A percentile compares a stretch with the other conserved stretches of the same genome.
Conservation (phyloP, 2,329 filamentous ascomycete genomes). For the Colletotrichum sp. region DNA sequence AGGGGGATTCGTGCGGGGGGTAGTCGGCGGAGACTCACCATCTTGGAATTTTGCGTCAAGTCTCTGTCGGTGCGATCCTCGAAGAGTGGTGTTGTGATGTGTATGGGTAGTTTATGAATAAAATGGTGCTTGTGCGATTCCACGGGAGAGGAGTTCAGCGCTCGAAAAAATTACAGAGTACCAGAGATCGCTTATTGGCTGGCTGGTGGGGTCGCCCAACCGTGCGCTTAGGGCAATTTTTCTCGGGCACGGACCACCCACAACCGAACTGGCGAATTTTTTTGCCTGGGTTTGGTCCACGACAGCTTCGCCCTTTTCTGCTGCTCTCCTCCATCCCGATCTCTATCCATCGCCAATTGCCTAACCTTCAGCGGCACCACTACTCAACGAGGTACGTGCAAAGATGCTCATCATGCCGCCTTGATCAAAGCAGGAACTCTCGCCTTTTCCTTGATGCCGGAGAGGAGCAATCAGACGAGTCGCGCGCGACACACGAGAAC, state of each 20-base stretch:
- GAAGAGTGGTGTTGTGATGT: conserved; percentile 58
- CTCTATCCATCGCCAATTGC: conserved; percentile 28
- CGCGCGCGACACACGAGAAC: conserved; percentile 19
- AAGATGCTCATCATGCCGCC: conserved; percentile 26
- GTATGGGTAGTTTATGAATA: conserved; percentile 38
- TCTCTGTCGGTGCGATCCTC: conserved; percentile 70
- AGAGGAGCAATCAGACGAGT: conserved; percentile 64
- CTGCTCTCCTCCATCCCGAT: conserved; percentile 16
- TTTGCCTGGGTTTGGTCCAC: conserved; percentile 10
- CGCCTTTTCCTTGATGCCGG: conserved; percentile 58
- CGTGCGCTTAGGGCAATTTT: conserved; percentile 47
- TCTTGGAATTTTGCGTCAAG: conserved; percentile 57
- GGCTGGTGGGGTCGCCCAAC: not conserved
- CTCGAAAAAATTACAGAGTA: not conserved
- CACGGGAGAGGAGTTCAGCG: not conserved
- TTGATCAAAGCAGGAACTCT: conserved; percentile 38
- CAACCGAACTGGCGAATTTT: conserved; percentile 35
- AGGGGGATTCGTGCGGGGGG: not conserved
- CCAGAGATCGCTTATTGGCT: conserved; percentile 14
- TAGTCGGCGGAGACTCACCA: conserved; percentile 53
- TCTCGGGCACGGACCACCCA: conserved; percentile 43
- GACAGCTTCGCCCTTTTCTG: conserved; percentile 9
- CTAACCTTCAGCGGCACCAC: conserved; percentile 29
- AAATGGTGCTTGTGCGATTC: conserved; percentile 26
- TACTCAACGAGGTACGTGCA: conserved; percentile 50